Percentiles rank a stretch among this genome's conserved stretches.
These are phyloP conservation scores for Citrus unshiu DNA, from an alignment of 345 rosid species.

Conservation along the genomic window DNA sequence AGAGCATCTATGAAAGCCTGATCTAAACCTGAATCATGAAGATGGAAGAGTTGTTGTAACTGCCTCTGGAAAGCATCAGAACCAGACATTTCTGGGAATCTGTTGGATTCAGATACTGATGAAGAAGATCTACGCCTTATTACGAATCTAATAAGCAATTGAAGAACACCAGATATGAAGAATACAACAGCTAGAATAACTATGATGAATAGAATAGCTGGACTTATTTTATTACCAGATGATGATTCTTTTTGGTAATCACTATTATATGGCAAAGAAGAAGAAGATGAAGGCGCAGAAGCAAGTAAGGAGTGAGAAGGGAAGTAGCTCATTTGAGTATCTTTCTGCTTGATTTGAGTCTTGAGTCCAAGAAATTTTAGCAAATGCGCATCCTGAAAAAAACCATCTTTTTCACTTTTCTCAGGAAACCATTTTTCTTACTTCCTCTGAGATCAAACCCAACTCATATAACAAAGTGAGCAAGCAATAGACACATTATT, in stretches of 20 bases:
- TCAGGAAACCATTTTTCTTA: conserved; percentile 7
- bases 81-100: conserved; percentile 55
- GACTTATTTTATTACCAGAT: conserved; percentile 49
- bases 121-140: conserved; percentile 57
- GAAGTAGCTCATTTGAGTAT: conserved; percentile 21
- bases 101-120: conserved; percentile 42
- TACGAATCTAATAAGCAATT: conserved; percentile 54
- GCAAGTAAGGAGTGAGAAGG: conserved; percentile 25
- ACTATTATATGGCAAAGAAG: conserved; percentile 26
- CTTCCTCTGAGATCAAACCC: conserved; percentile 26
- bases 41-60: conserved; percentile 82
- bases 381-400: conserved; percentile 28
- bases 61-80: conserved; percentile 73
- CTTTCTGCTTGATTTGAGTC: conserved; percentile 26
- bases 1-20: conserved; percentile 86
- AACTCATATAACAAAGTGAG: conserved; percentile 13
- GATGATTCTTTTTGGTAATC: conserved; percentile 38
- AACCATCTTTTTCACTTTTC: conserved; percentile 17
- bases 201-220: conserved; percentile 57
- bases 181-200: conserved; percentile 59
- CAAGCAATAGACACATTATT: conserved; percentile 32
- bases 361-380: conserved; percentile 37
- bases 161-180: conserved; percentile 72
- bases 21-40: conserved; percentile 90
- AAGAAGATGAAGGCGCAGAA: conserved; percentile 30